Evolutionary conservation across 164 flowering plant genomes (phyloP).

Genomic region (Nelumbo lutea): DNA sequence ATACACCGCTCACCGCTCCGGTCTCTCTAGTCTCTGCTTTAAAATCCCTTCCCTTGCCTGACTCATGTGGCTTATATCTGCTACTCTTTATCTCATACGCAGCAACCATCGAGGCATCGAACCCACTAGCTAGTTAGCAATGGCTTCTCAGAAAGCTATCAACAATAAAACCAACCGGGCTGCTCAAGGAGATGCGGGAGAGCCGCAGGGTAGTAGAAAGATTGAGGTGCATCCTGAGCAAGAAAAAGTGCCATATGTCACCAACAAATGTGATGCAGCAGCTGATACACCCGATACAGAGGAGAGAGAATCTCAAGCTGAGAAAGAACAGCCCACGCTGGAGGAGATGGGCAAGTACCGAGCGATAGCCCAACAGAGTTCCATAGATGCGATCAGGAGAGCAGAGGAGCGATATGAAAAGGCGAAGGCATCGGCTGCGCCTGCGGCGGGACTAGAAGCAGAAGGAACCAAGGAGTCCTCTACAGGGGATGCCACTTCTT

Average conservation of each 20-base stretch:
- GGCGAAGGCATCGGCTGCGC: constrained; percentile 17
- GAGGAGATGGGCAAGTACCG: constrained; percentile 43
- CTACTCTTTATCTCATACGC: not conserved
- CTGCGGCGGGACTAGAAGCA: no score
- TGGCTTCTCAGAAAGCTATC: constrained; percentile 48
- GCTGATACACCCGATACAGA: not conserved
- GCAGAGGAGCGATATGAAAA: constrained; percentile 34
- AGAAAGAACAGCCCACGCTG: constrained; percentile 13
- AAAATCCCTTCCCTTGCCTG: not conserved
- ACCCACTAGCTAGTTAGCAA: constrained; percentile 9
- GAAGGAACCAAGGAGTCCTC: no score
- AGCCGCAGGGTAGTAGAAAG: constrained; percentile 37
- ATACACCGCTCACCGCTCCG: no score
- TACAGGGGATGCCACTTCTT: constrained; percentile 4
- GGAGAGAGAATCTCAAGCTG: not conserved
- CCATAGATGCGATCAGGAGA: constrained; percentile 36
- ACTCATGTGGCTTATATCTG: not conserved
- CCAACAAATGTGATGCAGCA: not conserved
- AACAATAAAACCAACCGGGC: constrained; percentile 23
- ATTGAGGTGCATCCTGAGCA: constrained; percentile 33
- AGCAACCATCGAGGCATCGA: not conserved
- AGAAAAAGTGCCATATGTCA: constrained; percentile 1
- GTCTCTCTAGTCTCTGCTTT: not conserved
- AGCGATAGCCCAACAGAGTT: constrained; percentile 49
- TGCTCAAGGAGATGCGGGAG: constrained; percentile 19